Percentiles rank a stretch among this genome's conserved stretches.
Evolutionary conservation across 495 filamentous ascomycete species (phyloP).

Genomic region (Penicillium lividum): DNA sequence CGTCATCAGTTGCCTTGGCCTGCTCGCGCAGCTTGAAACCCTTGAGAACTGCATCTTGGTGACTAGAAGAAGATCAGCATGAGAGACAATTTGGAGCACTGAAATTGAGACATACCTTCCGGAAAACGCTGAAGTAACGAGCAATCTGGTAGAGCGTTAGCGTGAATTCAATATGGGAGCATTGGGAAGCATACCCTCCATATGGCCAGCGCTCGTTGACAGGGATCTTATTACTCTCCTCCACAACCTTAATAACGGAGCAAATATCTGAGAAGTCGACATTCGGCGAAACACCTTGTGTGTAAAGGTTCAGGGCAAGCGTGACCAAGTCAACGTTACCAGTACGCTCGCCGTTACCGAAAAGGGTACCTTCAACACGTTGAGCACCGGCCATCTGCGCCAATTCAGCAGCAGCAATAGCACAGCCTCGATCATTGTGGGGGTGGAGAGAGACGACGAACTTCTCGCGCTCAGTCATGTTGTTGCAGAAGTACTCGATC

Average conservation of each 20-base stretch:
- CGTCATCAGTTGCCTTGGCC: slow-evolving; percentile 57
- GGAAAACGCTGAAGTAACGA: slow-evolving; percentile 50
- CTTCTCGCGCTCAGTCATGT: slow-evolving; percentile 78
- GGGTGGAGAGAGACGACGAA: slow-evolving; percentile 83
- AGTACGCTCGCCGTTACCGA: slow-evolving; percentile 94
- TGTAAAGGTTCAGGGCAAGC: slow-evolving; percentile 92
- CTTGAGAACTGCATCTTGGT: slow-evolving; percentile 98
- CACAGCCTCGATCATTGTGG: slow-evolving; percentile 93
- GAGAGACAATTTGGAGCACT: not conserved
- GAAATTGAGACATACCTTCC: slow-evolving; percentile 3
- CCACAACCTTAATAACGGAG: slow-evolving; percentile 84
- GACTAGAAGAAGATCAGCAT: slow-evolving; percentile 26
- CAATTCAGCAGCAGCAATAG: slow-evolving; percentile 83
- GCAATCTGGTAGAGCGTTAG: slow-evolving; percentile 30
- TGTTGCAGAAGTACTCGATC: slow-evolving; percentile 90
- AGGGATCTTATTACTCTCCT: slow-evolving; percentile 92
- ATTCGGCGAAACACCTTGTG: slow-evolving; percentile 84
- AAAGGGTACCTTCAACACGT: slow-evolving; percentile 90
- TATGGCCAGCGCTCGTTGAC: slow-evolving; percentile 88
- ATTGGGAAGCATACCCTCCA: slow-evolving; percentile 54
- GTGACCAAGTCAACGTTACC: slow-evolving; percentile 97
- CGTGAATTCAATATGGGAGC: not conserved
- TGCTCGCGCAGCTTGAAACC: slow-evolving; percentile 77
- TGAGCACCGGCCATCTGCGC: slow-evolving; percentile 98
- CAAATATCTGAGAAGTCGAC: slow-evolving; percentile 94